Evolutionary conservation across 441 rosid species (phyloP).

Genomic region (Raphanus hybrid): DNA sequence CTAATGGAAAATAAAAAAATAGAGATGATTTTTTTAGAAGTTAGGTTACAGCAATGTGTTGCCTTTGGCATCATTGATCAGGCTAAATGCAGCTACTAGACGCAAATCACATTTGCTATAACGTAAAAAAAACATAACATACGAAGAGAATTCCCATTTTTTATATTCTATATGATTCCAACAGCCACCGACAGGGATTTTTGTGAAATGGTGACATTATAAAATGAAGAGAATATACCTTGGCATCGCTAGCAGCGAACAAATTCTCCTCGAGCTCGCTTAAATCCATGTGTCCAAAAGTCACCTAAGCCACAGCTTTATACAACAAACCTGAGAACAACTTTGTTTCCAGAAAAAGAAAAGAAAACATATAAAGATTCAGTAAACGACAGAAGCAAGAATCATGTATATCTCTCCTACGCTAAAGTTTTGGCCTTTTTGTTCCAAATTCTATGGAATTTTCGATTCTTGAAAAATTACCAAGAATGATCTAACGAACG

Average conservation of each 20-base stretch:
- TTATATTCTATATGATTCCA: slow-evolving; percentile 17
- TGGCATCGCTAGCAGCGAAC: slow-evolving; percentile 92
- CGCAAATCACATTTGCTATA: slow-evolving; percentile 1
- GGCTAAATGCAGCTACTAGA: neutral
- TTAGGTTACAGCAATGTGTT: neutral
- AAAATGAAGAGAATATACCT: slow-evolving; percentile 53
- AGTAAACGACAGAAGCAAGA: neutral
- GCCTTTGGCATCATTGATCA: slow-evolving; percentile 7
- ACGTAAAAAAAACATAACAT: neutral
- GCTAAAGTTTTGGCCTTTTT: neutral
- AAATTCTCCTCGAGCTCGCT: slow-evolving; percentile 87
- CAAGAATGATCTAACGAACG: slow-evolving; percentile 33
- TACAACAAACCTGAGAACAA: slow-evolving; percentile 25
- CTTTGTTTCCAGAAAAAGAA: neutral
- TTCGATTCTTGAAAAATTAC: slow-evolving; percentile 46
- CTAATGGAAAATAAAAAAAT: neutral
- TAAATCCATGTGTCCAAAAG: slow-evolving; percentile 65
- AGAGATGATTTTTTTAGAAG: neutral
- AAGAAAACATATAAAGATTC: neutral
- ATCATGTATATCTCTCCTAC: neutral
- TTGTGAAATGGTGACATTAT: neutral
- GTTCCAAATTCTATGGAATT: neutral
- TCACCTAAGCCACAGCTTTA: slow-evolving; percentile 37
- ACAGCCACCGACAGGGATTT: slow-evolving; percentile 12
- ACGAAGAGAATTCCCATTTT: neutral